These are phyloP conservation scores for Plantago ovata DNA, from an alignment of 257 asterid species.

Conservation along the genomic window DNA sequence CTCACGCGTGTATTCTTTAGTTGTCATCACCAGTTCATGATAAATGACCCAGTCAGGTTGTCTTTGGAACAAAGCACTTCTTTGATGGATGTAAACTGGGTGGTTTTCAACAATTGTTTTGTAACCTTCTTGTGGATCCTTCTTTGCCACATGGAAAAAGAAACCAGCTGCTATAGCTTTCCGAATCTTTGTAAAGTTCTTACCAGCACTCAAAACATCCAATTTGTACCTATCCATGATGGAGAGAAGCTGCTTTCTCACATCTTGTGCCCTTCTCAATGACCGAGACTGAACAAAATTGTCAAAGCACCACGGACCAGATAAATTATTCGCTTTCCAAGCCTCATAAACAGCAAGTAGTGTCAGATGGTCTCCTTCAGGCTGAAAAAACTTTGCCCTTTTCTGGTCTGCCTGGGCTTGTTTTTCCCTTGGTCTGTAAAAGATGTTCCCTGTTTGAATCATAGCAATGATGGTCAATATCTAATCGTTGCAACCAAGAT, in stretches of 20 bases:
- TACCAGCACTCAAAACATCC: slow-evolving; percentile 81
- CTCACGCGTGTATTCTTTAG: slow-evolving; percentile 95
- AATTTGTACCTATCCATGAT: slow-evolving; percentile 67
- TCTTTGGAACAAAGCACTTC: slow-evolving; percentile 87
- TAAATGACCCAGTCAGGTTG: slow-evolving; percentile 96
- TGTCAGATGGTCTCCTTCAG: slow-evolving; percentile 50
- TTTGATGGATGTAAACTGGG: slow-evolving; percentile 86
- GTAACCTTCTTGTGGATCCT: slow-evolving; percentile 93
- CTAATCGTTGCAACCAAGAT: slow-evolving; percentile 60
- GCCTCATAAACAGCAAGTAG: slow-evolving; percentile 53
- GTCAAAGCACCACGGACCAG: slow-evolving; percentile 51
- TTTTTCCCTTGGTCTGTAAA: slow-evolving; percentile 50
- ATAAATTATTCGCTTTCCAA: slow-evolving; percentile 48
- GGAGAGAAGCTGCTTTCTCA: slow-evolving; percentile 44
- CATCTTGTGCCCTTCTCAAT: slow-evolving; percentile 42
- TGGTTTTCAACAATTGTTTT: slow-evolving; percentile 83
- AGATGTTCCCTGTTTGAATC: slow-evolving; percentile 48
- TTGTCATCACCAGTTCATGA: slow-evolving; percentile 92
- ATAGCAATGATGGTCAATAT: slow-evolving; percentile 45
- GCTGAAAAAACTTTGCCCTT: slow-evolving; percentile 46
- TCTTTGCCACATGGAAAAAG: slow-evolving; percentile 83
- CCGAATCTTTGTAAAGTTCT: slow-evolving; percentile 68
- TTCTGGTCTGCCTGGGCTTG: slow-evolving; percentile 55
- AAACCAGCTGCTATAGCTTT: slow-evolving; percentile 91
- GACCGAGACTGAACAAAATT: slow-evolving; percentile 45